Evolutionary conservation across 2,329 filamentous ascomycete species (phyloP).

Genomic region (Colletotrichum zoysiae): DNA sequence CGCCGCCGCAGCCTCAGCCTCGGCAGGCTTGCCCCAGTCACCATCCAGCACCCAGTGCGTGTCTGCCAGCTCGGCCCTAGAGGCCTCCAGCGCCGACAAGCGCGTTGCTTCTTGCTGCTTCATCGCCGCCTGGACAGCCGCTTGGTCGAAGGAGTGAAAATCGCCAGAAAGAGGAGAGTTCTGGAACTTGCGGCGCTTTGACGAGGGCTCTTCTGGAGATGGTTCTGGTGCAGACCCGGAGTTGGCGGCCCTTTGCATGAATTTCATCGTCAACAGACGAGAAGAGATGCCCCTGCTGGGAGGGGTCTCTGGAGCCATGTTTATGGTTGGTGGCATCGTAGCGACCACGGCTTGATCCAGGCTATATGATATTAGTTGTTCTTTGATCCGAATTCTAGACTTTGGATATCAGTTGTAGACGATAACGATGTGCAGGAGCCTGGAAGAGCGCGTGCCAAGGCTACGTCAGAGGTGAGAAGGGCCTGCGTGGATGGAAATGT

Average conservation of each 20-base stretch:
- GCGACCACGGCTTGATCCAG: slow-evolving; percentile 39
- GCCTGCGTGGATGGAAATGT: neutral
- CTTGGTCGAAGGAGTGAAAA: slow-evolving; percentile 65
- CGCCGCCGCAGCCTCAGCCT: slow-evolving; percentile 47
- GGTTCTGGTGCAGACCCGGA: slow-evolving; percentile 62
- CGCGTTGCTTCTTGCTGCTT: slow-evolving; percentile 76
- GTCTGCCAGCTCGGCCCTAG: slow-evolving; percentile 74
- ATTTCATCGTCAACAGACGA: slow-evolving; percentile 93
- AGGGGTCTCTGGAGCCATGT: slow-evolving; percentile 65
- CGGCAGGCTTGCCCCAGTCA: slow-evolving; percentile 42
- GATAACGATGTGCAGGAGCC: neutral
- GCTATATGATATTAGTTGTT: neutral
- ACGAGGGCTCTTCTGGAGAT: slow-evolving; percentile 61
- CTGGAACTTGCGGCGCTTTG: slow-evolving; percentile 73
- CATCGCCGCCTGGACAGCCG: slow-evolving; percentile 72
- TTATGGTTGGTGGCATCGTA: slow-evolving; percentile 24
- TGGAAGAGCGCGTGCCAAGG: neutral
- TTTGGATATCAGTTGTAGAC: neutral
- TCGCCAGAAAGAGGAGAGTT: slow-evolving; percentile 50
- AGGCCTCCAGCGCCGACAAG: slow-evolving; percentile 70
- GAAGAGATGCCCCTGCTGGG: slow-evolving; percentile 79
- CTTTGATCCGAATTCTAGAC: no score
- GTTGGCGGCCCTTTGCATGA: slow-evolving; percentile 90
- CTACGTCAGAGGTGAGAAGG: slow-evolving; percentile 1
- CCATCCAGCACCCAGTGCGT: slow-evolving; percentile 81